phyloP scores from a whole-genome alignment of 495 filamentous ascomycete genomes.

The Penicillium desertorum region DNA sequence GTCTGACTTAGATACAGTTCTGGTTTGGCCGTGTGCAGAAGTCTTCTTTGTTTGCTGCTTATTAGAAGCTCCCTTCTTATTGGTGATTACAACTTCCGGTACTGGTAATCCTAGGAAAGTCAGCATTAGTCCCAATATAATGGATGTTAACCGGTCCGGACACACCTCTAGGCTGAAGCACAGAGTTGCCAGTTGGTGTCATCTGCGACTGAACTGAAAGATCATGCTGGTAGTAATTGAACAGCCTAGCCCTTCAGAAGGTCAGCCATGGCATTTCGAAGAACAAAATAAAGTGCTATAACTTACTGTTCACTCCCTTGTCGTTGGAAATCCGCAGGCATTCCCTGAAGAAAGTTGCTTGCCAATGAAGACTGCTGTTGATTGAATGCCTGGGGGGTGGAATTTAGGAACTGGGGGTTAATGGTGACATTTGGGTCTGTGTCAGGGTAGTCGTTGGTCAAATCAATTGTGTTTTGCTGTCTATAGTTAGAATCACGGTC shows the following conservation, averaged over 20 bases:
- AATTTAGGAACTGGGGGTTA: constrained; percentile 42
- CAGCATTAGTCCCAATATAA: neutral
- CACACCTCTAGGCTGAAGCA: constrained; percentile 6
- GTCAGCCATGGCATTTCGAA: neutral
- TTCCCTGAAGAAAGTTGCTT: constrained; percentile 35
- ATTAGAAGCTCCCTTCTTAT: constrained; percentile 9
- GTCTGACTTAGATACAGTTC: constrained; percentile 39
- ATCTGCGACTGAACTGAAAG: constrained; percentile 28
- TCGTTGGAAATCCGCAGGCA: constrained; percentile 29
- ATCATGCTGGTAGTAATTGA: constrained; percentile 36
- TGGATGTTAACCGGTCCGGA: neutral
- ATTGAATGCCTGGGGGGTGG: constrained; percentile 22
- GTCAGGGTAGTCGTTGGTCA: constrained; percentile 35
- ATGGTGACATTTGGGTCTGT: constrained; percentile 36
- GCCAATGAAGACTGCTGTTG: constrained; percentile 20
- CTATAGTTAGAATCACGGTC: constrained; percentile 8
- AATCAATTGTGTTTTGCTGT: constrained; percentile 34
- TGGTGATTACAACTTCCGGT: constrained; percentile 12
- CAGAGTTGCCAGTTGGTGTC: constrained; percentile 5
- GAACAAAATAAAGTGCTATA: neutral
- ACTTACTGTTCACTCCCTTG: constrained; percentile 32
- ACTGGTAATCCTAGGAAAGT: constrained; percentile 1
- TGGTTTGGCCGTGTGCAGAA: constrained; percentile 25
- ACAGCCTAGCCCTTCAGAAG: constrained; percentile 19
- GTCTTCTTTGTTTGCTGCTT: constrained; percentile 31